Evolutionary conservation across 1,139 yeast genomes (phyloP), one percentile per base, ranked within the genome.

Genomic region (Ogataea hybrid): DNA sequence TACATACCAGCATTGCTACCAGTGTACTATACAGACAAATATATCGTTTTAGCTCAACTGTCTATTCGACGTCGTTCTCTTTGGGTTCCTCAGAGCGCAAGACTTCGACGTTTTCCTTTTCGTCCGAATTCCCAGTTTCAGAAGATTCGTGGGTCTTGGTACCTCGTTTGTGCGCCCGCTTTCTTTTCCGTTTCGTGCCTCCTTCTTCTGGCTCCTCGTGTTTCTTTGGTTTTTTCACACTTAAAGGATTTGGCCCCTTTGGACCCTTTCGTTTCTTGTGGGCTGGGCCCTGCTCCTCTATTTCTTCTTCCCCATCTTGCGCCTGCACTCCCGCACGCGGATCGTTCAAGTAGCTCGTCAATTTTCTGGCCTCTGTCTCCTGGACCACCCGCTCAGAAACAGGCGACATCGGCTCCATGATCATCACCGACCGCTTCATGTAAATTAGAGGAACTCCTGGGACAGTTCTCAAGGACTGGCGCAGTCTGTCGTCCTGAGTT

Each of bases 361-460:
- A 70, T 58, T 94, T 92, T 30, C 71, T 69, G 6, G 66, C 61
- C 62, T 92, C 98, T 37, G 74, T 68, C 27, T 63, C 57, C 32
- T 66, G 65, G 32, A 86, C 80, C 27, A 73, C 76, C 39, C 67
- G 65, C 14, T 74, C 71, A 35, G 94, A 84, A 9, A 85, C 85
- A 34, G 75, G 77, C 39, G 95, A 84, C 52, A 90, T 69, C 11
- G 96, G 96, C 63, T 92, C 99, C 94, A 92, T 82, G 33, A 92
- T 82, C 92, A 92, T 86, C 17, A 94, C 98, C 1, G 96, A 80
- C 50, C 96, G 73, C 58, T 85, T 84, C 77, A 92, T 80, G 62
- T 85, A 89, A 7, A 90, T 69, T 51, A 92, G 65, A 0, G 99
- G 99, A 3, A 88, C 84, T 9, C 96, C 98, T 0, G 98, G 95